Base-by-base conservation (phyloP, 2,329 filamentous ascomycete species). In the Verticillium albo-atrum region DNA sequence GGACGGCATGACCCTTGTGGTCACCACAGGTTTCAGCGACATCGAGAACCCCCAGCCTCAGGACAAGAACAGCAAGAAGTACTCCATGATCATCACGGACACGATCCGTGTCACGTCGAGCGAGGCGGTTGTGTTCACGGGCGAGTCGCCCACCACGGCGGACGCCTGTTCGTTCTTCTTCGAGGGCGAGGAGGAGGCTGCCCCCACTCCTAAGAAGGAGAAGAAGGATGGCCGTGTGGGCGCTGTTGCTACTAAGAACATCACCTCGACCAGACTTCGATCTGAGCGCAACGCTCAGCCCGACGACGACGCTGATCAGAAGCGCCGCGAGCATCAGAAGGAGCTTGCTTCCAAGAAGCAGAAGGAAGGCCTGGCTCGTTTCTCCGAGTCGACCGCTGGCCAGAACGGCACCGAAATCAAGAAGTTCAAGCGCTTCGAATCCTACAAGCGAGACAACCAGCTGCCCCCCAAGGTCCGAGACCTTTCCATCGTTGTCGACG, bases 391-490 rank as follows among this genome's bases (percentile, higher is more conserved):
- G 1, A 93, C 90, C 0, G 89, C 88, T 60, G 91, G 89, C 60
- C 82, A 94, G 64, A 95, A 97, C 69, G 95, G 94, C 34, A 88
- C 88, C n/a, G 89, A 95, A 65, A 89, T 96, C 73, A 98, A 98
- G 82, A 96, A 94, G 77, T 98, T 99, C 82, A 98, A 98, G 80
- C 91, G 92, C 59, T 99, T 98, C 71, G 95, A 99, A 75, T 99
- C 95, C 0, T 99, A 99, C 79, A 99, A 98, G 81, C 87, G 94
- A 62, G 95, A 98, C 73, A 97, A 96, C 67, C 94, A 98, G 74
- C 87, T 99, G 58, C 95, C 95, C 2, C 71, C 83, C 15, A 89
- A 87, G 69, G 87, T 96, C 65, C 89, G 90, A 72, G 94, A 97
- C 68, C 81, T 98, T 59, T 88, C 91, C 63, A 92, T 99, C 62